phyloP scores from a whole-genome alignment of 2,329 filamentous ascomycete genomes.

The Chaetomium strumarium region DNA sequence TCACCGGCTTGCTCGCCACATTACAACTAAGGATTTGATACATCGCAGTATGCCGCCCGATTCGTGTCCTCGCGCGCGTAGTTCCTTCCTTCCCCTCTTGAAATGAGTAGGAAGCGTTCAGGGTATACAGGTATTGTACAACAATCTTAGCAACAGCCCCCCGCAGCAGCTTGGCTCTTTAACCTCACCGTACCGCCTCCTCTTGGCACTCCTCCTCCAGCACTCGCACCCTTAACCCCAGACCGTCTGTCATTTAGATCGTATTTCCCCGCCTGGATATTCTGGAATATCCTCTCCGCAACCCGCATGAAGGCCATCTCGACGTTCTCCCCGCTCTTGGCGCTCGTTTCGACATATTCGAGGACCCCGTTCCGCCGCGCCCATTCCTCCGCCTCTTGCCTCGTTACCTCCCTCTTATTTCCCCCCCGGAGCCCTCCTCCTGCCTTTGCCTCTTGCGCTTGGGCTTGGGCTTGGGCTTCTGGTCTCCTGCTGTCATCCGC shows the following conservation, averaged over 20 bases:
- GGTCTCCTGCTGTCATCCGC: slow-evolving; percentile 16
- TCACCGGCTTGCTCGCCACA: too few species aligned
- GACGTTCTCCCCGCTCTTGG: slow-evolving; percentile 91
- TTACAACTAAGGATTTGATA: neutral
- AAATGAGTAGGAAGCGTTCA: neutral
- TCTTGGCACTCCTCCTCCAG: slow-evolving; percentile 35
- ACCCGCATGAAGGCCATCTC: slow-evolving; percentile 91
- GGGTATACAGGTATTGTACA: neutral
- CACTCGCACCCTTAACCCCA: slow-evolving; percentile 72
- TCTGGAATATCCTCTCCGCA: slow-evolving; percentile 91
- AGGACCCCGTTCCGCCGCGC: slow-evolving; percentile 78
- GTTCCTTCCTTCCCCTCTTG: too few species aligned
- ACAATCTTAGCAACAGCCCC: slow-evolving; percentile 43
- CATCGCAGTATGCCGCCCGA: neutral
- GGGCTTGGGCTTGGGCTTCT: neutral
- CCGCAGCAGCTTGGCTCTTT: slow-evolving; percentile 32
- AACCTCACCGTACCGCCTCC: slow-evolving; percentile 42
- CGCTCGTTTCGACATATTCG: slow-evolving; percentile 92
- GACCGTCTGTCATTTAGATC: slow-evolving; percentile 89
- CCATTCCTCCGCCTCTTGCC: slow-evolving; percentile 84
- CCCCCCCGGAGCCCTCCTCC: slow-evolving; percentile 31
- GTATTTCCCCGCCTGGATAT: slow-evolving; percentile 92
- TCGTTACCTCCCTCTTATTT: slow-evolving; percentile 73
- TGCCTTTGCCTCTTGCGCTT: neutral
- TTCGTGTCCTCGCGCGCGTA: neutral